phyloP scores from a whole-genome alignment of 2,329 filamentous ascomycete species.

The Rhinocladiella mackenziei region DNA sequence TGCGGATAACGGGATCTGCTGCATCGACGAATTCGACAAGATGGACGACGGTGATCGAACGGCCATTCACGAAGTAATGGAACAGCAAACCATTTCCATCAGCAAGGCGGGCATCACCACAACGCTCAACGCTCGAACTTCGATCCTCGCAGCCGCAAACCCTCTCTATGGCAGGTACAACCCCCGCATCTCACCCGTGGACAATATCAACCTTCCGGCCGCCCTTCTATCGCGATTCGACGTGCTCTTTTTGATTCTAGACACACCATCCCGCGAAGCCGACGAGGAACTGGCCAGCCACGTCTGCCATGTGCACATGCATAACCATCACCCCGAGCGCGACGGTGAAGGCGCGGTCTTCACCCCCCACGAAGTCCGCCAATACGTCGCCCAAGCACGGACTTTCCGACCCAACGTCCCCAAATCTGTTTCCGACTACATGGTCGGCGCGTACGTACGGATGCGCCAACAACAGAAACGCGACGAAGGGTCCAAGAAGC shows the following conservation, averaged over 20 bases:
- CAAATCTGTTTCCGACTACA: conserved; percentile 83
- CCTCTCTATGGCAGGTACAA: conserved; percentile 98
- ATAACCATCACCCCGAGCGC: conserved; percentile 86
- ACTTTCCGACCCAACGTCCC: conserved; percentile 85
- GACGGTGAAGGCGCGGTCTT: conserved; percentile 69
- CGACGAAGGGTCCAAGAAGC: conserved; percentile 84
- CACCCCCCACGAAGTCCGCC: conserved; percentile 85
- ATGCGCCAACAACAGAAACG: conserved; percentile 88
- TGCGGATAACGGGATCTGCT: conserved; percentile 77
- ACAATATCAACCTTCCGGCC: conserved; percentile 99
- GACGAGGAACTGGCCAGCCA: conserved; percentile 94
- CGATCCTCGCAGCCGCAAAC: conserved; percentile 92
- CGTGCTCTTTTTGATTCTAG: conserved; percentile 91
- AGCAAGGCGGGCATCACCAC: conserved; percentile 94
- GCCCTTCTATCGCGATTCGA: conserved; percentile 96
- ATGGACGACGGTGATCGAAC: conserved; percentile 77
- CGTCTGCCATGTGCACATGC: conserved; percentile 95
- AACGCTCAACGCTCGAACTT: conserved; percentile 91
- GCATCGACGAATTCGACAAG: conserved; percentile 82
- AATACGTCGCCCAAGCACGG: conserved; percentile 90
- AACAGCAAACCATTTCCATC: conserved; percentile 80
- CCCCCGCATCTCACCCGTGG: conserved; percentile 90
- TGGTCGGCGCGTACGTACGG: conserved; percentile 93
- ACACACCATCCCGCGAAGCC: conserved; percentile 82
- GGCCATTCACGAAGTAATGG: conserved; percentile 83